phyloP scores from a whole-genome alignment of 371 early-diverging fungal genomes.

The Mucor irregularis region DNA sequence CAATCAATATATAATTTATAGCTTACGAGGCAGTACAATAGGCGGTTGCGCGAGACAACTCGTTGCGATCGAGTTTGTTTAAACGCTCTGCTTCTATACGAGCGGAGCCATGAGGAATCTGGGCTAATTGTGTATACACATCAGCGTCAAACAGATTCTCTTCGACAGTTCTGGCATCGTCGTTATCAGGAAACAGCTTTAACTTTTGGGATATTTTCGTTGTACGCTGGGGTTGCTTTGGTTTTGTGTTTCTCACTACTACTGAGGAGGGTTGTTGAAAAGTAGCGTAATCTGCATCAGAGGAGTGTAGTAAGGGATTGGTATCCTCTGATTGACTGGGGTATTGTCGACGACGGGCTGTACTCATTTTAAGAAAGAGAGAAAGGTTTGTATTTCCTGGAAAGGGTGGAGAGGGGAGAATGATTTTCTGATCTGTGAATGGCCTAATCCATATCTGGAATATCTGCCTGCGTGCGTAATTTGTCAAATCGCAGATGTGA shows the following conservation, averaged over 20 bases:
- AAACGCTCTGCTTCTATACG: slow-evolving; percentile 47
- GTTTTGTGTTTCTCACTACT: slow-evolving; percentile 17
- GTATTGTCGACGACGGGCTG: no score
- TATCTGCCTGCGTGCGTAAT: no score
- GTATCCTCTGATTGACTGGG: no score
- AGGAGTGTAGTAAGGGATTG: no score
- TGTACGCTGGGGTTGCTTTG: slow-evolving; percentile 73
- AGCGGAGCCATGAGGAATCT: slow-evolving; percentile 50
- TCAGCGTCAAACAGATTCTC: slow-evolving; percentile 23
- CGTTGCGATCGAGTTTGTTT: slow-evolving; percentile 44
- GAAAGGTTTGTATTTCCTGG: no score
- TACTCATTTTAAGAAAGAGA: no score
- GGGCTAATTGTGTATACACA: slow-evolving; percentile 51
- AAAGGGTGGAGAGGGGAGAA: no score
- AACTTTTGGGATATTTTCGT: slow-evolving; percentile 94
- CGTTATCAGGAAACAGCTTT: slow-evolving; percentile 88
- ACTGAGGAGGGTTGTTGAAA: not conserved
- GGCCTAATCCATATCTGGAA: no score
- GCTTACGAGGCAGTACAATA: slow-evolving; percentile 83
- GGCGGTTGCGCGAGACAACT: slow-evolving; percentile 77
- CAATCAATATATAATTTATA: not conserved
- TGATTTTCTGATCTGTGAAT: no score
- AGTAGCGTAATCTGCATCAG: no score
- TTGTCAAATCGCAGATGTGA: no score
- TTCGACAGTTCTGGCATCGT: slow-evolving; percentile 20